These are phyloP conservation scores for Dendrocalamus sinicus DNA, from an alignment of 176 grass and related monocot genomes.

Conservation along the genomic window DNA sequence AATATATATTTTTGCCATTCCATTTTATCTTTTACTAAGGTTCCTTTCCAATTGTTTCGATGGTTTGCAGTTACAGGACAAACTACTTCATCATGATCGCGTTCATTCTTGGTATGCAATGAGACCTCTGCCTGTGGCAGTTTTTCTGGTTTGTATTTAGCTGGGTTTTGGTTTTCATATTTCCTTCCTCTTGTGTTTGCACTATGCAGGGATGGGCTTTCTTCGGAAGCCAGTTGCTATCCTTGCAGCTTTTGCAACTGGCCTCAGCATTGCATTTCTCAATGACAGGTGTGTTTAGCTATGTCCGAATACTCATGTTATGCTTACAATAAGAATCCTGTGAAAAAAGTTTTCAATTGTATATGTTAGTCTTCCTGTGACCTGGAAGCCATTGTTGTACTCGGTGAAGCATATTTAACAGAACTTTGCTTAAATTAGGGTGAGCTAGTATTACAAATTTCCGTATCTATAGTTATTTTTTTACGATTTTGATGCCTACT, in stretches of 20 bases:
- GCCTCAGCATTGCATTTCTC: conserved; percentile 82
- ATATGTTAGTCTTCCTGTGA: conserved; percentile 4
- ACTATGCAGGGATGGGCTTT: conserved; percentile 68
- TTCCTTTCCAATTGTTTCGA: conserved; percentile 29
- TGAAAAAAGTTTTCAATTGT: no score
- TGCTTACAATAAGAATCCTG: not conserved
- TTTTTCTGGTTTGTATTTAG: not conserved
- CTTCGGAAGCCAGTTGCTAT: conserved; percentile 88
- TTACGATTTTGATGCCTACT: no score
- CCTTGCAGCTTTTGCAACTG: conserved; percentile 80
- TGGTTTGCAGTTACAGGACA: conserved; percentile 76
- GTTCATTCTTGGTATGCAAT: conserved; percentile 75
- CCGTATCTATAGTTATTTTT: not conserved
- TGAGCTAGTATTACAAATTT: conserved; percentile 1
- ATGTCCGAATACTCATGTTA: not conserved
- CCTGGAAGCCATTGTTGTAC: conserved; percentile 1
- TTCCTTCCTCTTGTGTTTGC: not conserved
- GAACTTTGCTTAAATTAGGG: not conserved
- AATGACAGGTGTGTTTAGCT: conserved; percentile 77
- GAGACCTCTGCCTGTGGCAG: conserved; percentile 30
- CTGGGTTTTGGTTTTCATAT: conserved; percentile 5
- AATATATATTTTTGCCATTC: conserved; percentile 21
- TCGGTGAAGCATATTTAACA: not conserved
- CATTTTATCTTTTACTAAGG: conserved; percentile 20
- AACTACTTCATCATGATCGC: conserved; percentile 78